Conservation (phyloP, 2,329 filamentous ascomycete species). For the Diaporthe humulicola region DNA sequence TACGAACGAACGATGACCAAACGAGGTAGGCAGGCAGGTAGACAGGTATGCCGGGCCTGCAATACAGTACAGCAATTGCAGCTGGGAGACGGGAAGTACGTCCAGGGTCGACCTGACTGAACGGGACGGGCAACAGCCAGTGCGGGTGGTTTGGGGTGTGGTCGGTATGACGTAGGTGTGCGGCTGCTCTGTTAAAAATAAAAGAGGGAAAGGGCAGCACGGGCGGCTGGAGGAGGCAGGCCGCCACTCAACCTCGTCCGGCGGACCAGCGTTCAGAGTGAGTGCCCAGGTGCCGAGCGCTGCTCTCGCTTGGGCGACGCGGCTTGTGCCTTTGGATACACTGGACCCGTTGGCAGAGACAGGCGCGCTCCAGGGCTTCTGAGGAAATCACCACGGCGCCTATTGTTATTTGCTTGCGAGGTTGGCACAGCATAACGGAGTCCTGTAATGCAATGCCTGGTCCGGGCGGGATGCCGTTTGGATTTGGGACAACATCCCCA, state of each 20-base stretch:
- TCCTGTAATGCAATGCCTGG: not conserved
- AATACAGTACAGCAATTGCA: slow-evolving; percentile 23
- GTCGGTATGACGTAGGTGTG: slow-evolving; percentile 32
- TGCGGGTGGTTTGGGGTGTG: slow-evolving; percentile 24
- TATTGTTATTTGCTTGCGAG: not conserved
- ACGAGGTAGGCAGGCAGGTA: not conserved
- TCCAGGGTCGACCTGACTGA: slow-evolving; percentile 23
- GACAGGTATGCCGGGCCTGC: slow-evolving; percentile 7
- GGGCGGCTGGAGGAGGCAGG: slow-evolving; percentile 6
- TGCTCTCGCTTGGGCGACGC: not conserved
- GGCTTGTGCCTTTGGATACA: not conserved
- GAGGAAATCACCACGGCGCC: not conserved
- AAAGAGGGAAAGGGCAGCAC: slow-evolving; percentile 28
- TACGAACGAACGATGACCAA: slow-evolving; percentile 18
- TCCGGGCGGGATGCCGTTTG: slow-evolving; percentile 5
- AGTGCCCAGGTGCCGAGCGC: not conserved
- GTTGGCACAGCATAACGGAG: not conserved
- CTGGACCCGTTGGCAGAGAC: not conserved
- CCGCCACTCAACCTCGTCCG: slow-evolving; percentile 3
- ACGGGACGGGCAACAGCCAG: slow-evolving; percentile 19
- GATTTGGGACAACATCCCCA: slow-evolving; percentile 14
- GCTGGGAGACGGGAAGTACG: slow-evolving; percentile 14
- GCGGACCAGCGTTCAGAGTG: not conserved
- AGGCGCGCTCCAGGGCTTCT: not conserved
- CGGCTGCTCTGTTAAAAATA: slow-evolving; percentile 32